phyloP scores from a whole-genome alignment of 805 yeast species.

The Saccharomycopsis lassenensis region DNA sequence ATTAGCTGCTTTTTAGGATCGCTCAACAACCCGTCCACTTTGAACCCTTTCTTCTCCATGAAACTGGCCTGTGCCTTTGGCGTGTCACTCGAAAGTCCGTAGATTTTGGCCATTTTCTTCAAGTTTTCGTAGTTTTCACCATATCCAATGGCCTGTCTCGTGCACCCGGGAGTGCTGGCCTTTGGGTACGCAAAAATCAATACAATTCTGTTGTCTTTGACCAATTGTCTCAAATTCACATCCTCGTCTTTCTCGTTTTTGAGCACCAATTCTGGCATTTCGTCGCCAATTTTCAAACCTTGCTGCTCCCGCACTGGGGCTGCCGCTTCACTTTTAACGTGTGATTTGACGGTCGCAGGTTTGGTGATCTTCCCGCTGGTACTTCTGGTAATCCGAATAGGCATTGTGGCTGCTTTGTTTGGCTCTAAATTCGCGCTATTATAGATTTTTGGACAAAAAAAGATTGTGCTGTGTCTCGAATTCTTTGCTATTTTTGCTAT shows the following conservation, averaged over 20 bases:
- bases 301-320: background rate
- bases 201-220: constrained; percentile 32
- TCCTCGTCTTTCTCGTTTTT: constrained; percentile 60
- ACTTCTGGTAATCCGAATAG: too few relatives aligned
- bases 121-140: constrained; percentile 52
- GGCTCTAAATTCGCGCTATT: too few relatives aligned
- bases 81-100: constrained; percentile 79
- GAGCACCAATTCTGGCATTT: constrained; percentile 53
- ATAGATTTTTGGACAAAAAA: too few relatives aligned
- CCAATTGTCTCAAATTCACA: constrained; percentile 36
- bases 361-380: too few relatives aligned
- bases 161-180: constrained; percentile 95
- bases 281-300: constrained; percentile 43
- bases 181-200: constrained; percentile 73
- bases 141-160: constrained; percentile 87
- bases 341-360: too few relatives aligned
- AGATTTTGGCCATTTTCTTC: constrained; percentile 45
- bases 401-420: too few relatives aligned
- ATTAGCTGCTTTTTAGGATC: constrained; percentile 68
- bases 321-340: background rate
- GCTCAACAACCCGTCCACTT: constrained; percentile 54
- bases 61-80: constrained; percentile 70
- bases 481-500: too few relatives aligned
- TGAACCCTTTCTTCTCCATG: constrained; percentile 59
- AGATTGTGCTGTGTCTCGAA: too few relatives aligned